Percentiles rank a stretch among this genome's conserved stretches.
Conservation (phyloP, 495 filamentous ascomycete genomes). For the Penicillium silybi region DNA sequence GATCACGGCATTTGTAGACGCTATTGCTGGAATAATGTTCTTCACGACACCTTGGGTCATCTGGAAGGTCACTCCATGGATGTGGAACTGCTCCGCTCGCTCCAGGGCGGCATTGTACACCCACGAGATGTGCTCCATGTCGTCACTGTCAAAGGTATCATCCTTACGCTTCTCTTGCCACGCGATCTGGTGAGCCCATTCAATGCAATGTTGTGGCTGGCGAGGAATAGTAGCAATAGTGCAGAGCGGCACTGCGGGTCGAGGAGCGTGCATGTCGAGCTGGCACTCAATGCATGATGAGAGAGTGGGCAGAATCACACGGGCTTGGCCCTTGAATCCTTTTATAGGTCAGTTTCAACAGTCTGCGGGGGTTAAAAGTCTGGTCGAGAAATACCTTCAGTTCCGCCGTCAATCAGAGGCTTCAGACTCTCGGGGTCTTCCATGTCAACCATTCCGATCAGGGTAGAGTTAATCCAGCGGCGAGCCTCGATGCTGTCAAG, state of each 20-base stretch:
- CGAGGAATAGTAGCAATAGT: constrained; percentile 95
- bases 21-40: constrained; percentile 99
- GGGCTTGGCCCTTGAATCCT: constrained; percentile 95
- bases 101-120: constrained; percentile 80
- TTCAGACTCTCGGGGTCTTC: constrained; percentile 78
- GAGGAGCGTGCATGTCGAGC: constrained; percentile 93
- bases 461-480: constrained; percentile 94
- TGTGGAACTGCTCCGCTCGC: constrained; percentile 84
- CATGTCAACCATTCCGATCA: constrained; percentile 83
- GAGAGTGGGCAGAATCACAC: constrained; percentile 87
- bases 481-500: constrained; percentile 96
- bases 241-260: constrained; percentile 91
- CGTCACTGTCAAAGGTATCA: constrained; percentile 82
- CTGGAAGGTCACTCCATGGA: constrained; percentile 90
- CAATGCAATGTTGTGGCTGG: constrained; percentile 97
- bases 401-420: constrained; percentile 93
- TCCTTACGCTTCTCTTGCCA: constrained; percentile 59
- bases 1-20: constrained; percentile 94
- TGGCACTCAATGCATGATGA: constrained; percentile 98
- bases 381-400: constrained; percentile 60
- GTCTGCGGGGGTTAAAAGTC: background rate
- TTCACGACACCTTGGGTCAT: constrained; percentile 98
- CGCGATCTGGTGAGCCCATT: constrained; percentile 94
- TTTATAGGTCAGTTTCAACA: constrained; percentile 15
- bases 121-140: constrained; percentile 97